These are phyloP conservation scores for Penicillium sp. DNA, from an alignment of 2,329 filamentous ascomycete species.

Conservation along the genomic window DNA sequence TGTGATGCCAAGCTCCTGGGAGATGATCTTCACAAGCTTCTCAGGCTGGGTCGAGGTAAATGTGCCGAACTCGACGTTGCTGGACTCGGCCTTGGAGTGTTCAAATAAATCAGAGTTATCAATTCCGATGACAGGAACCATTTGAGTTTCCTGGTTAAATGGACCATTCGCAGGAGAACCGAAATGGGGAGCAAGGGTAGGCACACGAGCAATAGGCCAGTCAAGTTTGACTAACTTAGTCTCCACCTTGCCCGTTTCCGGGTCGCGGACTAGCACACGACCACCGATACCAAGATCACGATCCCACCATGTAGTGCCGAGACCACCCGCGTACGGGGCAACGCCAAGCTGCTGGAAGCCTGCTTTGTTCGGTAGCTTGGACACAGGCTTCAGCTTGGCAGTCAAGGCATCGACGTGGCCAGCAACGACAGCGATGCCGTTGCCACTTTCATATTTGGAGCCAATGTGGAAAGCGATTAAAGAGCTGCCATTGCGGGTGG, in stretches of 20 bases:
- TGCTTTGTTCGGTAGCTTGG: slow-evolving; percentile 75
- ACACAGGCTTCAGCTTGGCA: slow-evolving; percentile 85
- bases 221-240: slow-evolving; percentile 83
- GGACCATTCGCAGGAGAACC: slow-evolving; percentile 65
- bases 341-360: slow-evolving; percentile 89
- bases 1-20: slow-evolving; percentile 69
- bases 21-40: slow-evolving; percentile 78
- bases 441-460: slow-evolving; percentile 74
- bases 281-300: slow-evolving; percentile 89
- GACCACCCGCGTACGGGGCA: slow-evolving; percentile 83
- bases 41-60: slow-evolving; percentile 84
- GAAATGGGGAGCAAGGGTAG: slow-evolving; percentile 91
- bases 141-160: slow-evolving; percentile 86
- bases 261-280: slow-evolving; percentile 77
- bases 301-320: slow-evolving; percentile 96
- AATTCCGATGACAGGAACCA: slow-evolving; percentile 88
- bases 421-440: slow-evolving; percentile 83
- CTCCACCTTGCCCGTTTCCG: slow-evolving; percentile 69
- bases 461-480: slow-evolving; percentile 84
- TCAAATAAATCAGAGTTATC: slow-evolving; percentile 64
- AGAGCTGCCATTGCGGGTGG: slow-evolving; percentile 79
- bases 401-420: slow-evolving; percentile 93
- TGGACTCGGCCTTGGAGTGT: slow-evolving; percentile 30
- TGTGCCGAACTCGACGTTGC: slow-evolving; percentile 53
- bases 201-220: slow-evolving; percentile 91